Base-by-base conservation (phyloP, 495 filamentous ascomycete species). In the Podospora pseudoanserina region DNA sequence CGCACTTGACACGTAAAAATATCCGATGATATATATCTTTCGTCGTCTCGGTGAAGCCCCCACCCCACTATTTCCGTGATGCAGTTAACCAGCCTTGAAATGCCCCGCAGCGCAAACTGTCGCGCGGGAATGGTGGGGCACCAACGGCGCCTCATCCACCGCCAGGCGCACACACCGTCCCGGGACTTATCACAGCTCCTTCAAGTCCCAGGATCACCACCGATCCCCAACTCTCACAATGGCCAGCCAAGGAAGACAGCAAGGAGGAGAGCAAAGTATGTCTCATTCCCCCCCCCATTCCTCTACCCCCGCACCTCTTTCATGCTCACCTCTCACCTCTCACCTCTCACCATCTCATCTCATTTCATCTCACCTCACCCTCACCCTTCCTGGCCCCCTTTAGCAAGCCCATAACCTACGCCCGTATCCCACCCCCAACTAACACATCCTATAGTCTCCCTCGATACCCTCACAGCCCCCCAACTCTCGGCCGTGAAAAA, bases 401-500 rank as follows among this genome's bases (percentile, higher is more conserved):
- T 27, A 13, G 19, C 27, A 44, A 49, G 66, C 55, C 34, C 5
- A 65, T 71, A 55, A 68, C 54, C 55, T 23, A 23, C 2, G 23
- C 23, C 23, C 23, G 23, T 23, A 23, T 23, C 23, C 23, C 1
- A 1, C 23, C 23, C 23, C 23, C 23, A 23, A 27, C 54, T 60
- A 9, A 57, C 53, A 6, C 7, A 6, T 2, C 28, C 16, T 30
- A 16, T 58, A 83, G 81, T 83, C 66, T 79, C 79, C 63, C 81
- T 87, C 70, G 80, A 80, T 75, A 79, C 68, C 69, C 81, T 87
- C 63, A 82, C 77, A 68, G 77, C 80, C 5, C 80, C 83, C 62
- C 84, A 86, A 73, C 81, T 86, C 32, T 81, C 70, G 63, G 83
- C 84, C 66, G 87, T 98, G 56, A 97, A 98, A 81, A 92, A 95